These are phyloP conservation scores for Rubus idaeus DNA, from an alignment of 306 rosid genomes.

Conservation along the genomic window DNA sequence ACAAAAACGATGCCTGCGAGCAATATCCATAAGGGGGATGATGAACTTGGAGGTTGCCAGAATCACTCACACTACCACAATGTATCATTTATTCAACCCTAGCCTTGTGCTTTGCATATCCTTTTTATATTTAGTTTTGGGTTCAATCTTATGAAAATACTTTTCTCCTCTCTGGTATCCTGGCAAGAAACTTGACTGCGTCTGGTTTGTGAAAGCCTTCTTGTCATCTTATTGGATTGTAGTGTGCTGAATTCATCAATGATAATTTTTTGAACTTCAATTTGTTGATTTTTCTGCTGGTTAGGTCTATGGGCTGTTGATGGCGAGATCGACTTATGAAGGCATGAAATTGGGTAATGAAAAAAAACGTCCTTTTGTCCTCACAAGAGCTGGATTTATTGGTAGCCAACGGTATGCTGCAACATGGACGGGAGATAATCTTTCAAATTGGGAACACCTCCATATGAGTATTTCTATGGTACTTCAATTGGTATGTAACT, in stretches of 20 bases:
- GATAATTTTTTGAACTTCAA: slow-evolving; percentile 18
- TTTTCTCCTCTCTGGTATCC: slow-evolving; percentile 22
- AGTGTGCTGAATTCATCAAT: not conserved
- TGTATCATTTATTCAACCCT: slow-evolving; percentile 48
- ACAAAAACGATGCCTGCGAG: slow-evolving; percentile 92
- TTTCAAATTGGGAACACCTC: slow-evolving; percentile 93
- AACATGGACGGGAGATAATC: slow-evolving; percentile 94
- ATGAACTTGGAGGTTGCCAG: slow-evolving; percentile 85
- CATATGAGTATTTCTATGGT: slow-evolving; percentile 98
- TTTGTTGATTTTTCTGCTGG: slow-evolving; percentile 23
- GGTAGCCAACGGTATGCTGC: slow-evolving; percentile 98
- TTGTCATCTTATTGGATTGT: slow-evolving; percentile 12
- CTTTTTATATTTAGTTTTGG: slow-evolving; percentile 4
- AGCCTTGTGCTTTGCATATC: slow-evolving; percentile 8
- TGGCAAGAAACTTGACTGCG: slow-evolving; percentile 22
- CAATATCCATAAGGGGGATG: slow-evolving; percentile 88
- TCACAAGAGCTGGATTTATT: slow-evolving; percentile 89
- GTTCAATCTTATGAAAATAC: not conserved
- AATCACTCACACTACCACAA: slow-evolving; percentile 87
- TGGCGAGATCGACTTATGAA: slow-evolving; percentile 93
- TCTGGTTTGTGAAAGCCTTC: slow-evolving; percentile 19
- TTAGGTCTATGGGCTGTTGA: slow-evolving; percentile 86
- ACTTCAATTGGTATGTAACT: slow-evolving; percentile 80
- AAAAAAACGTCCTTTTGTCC: slow-evolving; percentile 90
- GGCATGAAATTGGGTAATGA: slow-evolving; percentile 77